These are phyloP conservation scores for Leucoagaricus sp. DNA, from an alignment of 1,284 basidiomycete species.

Conservation along the genomic window DNA sequence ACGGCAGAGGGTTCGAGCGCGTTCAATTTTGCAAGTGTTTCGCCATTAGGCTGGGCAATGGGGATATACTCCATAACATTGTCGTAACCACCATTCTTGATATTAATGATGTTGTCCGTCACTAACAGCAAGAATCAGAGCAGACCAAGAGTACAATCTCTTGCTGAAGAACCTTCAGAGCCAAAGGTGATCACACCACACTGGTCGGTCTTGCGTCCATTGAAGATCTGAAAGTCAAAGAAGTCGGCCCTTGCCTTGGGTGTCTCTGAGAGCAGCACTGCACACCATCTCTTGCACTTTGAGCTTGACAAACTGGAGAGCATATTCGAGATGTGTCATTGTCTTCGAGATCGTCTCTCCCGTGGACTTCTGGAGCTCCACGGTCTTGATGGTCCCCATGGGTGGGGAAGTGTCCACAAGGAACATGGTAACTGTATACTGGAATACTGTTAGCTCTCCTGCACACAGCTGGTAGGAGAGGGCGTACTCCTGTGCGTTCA, in stretches of 20 bases:
- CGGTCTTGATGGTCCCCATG: slow-evolving; percentile 68
- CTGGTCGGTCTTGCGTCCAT: slow-evolving; percentile 89
- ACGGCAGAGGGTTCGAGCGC: slow-evolving; percentile 61
- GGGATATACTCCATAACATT: slow-evolving; percentile 79
- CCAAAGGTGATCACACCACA: slow-evolving; percentile 88
- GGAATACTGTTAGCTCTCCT: slow-evolving; percentile 13
- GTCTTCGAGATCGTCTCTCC: slow-evolving; percentile 53
- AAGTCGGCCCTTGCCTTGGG: slow-evolving; percentile 10
- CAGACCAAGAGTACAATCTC: background rate
- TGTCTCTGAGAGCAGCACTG: background rate
- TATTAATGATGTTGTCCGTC: slow-evolving; percentile 77
- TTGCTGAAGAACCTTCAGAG: slow-evolving; percentile 57
- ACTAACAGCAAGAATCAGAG: slow-evolving; percentile 34
- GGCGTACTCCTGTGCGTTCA: slow-evolving; percentile 72
- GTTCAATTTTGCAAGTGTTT: slow-evolving; percentile 75
- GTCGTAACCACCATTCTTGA: slow-evolving; percentile 68
- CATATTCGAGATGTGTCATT: slow-evolving; percentile 80
- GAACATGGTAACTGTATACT: slow-evolving; percentile 87
- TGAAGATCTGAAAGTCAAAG: slow-evolving; percentile 67
- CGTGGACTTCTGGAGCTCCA: slow-evolving; percentile 54
- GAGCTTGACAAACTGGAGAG: slow-evolving; percentile 83
- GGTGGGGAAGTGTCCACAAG: slow-evolving; percentile 85
- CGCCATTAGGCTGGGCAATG: slow-evolving; percentile 76
- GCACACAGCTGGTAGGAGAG: slow-evolving; percentile 9
- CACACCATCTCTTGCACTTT: slow-evolving; percentile 87